A percentile compares a stretch with the other conserved stretches of the same genome.
Conservation (phyloP, 1,284 basidiomycete species). For the Puccinia hordei region DNA sequence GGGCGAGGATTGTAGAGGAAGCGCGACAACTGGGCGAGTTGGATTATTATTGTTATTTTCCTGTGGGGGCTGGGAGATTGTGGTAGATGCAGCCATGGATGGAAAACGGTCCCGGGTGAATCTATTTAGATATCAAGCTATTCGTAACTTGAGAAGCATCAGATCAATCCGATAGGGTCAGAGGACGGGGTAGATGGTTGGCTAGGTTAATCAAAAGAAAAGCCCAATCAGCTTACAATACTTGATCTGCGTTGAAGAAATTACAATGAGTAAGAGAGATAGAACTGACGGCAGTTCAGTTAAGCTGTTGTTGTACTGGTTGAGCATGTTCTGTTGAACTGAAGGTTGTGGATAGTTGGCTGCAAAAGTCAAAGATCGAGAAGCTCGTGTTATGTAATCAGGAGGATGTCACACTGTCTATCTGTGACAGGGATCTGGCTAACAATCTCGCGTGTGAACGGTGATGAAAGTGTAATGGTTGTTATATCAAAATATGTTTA, state of each 20-base stretch:
- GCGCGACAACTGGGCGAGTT: constrained; percentile 12
- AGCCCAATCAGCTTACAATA: background rate
- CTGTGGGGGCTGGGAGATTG: constrained; percentile 29
- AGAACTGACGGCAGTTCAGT: background rate
- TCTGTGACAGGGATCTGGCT: background rate
- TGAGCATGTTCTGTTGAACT: background rate
- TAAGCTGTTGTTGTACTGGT: constrained; percentile 2
- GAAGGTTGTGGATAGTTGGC: background rate
- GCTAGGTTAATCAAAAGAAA: background rate
- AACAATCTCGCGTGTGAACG: background rate
- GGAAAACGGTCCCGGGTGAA: background rate
- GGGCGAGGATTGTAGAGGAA: constrained; percentile 5
- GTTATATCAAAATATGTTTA: too few relatives aligned
- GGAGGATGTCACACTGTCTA: too few relatives aligned
- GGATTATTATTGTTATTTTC: constrained; percentile 5
- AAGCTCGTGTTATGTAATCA: constrained; percentile 7
- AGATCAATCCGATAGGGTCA: background rate
- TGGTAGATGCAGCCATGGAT: constrained; percentile 26
- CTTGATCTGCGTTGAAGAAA: background rate
- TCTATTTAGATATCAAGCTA: constrained; percentile 1
- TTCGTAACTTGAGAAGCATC: constrained; percentile 1
- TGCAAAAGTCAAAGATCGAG: constrained; percentile 11
- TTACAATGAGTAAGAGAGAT: background rate
- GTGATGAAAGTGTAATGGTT: too few relatives aligned
- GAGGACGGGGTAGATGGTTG: background rate